Evolutionary conservation across 176 grass and related monocot species (phyloP), one percentile per base, ranked within the genome.

Genomic region (Poa annua): DNA sequence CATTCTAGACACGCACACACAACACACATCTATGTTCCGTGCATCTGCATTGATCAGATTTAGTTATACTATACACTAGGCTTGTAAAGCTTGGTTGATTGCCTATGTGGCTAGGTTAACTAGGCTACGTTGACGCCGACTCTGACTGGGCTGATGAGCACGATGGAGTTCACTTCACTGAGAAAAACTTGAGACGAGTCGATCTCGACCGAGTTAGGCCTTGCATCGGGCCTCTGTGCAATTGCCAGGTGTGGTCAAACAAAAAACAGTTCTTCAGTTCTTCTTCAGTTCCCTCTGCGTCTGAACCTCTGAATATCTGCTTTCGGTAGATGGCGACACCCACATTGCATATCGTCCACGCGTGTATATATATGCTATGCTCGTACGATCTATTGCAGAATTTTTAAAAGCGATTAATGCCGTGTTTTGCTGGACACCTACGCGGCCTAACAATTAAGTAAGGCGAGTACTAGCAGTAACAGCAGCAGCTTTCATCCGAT

Each of bases 401-500:
- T 41, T 66, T 83, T 86, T 71, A 50, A 41, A 89, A 86, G 83
- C 29, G 20, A 82, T 50, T 49, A 54, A 90, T 80, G 35, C 83
- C 88, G 88, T 83, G 88, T 90, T 90, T 64, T 57, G 84, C 88
- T 90, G 88, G 88, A 86, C 79, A 86, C 84, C 74, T 74, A 59
- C 7, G 45, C 51, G 52, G 78, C 83, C 88, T 89, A 86, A 86
- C 84, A 75, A 88, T 48, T 73, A 71, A 78, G 47, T 66, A 66
- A 84, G 42, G 8, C 15, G 4, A 47, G 63, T 29, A 47, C 41
- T 5, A 72, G 14, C 21, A 45, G 13, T 73, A 1, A 4, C 8
- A 48, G 52, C 75, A 80, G 36, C 29, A 29, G 29, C 29, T 29
- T 29, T 74, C 14, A 47, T 19, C 50, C 70, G 44, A 17, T 15